Evolutionary conservation across 75 land plant species (phyloP).

Genomic region (Selaginella moellendorffii): DNA sequence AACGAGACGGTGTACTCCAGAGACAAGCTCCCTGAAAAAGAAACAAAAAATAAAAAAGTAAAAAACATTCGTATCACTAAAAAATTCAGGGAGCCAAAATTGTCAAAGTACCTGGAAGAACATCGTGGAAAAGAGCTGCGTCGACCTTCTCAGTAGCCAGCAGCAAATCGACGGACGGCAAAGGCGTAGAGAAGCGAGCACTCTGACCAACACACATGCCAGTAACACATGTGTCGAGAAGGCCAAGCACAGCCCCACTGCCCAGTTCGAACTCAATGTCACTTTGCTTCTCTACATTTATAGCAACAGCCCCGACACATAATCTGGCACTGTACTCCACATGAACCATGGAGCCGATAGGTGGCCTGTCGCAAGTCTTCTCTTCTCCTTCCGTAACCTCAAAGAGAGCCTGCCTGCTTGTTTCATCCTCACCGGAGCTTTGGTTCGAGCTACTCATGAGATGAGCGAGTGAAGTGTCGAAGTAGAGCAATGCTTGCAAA

Average conservation of each 20-base stretch:
- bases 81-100: neutral
- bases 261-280: conserved; percentile 95
- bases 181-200: conserved; percentile 22
- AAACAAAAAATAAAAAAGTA: no score
- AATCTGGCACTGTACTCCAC: conserved; percentile 31
- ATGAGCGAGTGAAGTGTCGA: conserved; percentile 16
- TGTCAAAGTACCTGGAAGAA: neutral
- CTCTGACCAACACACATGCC: conserved; percentile 51
- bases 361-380: conserved; percentile 19
- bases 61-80: neutral
- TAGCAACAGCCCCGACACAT: conserved; percentile 15
- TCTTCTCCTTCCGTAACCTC: conserved; percentile 11
- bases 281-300: conserved; percentile 36
- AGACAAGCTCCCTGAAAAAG: conserved; percentile 30
- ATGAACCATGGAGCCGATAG: conserved; percentile 48
- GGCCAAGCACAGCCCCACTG: conserved; percentile 43
- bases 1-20: conserved; percentile 55
- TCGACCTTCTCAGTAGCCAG: conserved; percentile 29
- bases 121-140: neutral
- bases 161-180: conserved; percentile 32
- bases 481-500: conserved; percentile 39
- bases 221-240: conserved; percentile 42
- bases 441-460: neutral
- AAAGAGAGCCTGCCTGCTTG: no score
- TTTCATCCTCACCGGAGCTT: no score